Evolutionary conservation across 2,329 filamentous ascomycete genomes (phyloP).

Genomic region (Aspergillus unguis): DNA sequence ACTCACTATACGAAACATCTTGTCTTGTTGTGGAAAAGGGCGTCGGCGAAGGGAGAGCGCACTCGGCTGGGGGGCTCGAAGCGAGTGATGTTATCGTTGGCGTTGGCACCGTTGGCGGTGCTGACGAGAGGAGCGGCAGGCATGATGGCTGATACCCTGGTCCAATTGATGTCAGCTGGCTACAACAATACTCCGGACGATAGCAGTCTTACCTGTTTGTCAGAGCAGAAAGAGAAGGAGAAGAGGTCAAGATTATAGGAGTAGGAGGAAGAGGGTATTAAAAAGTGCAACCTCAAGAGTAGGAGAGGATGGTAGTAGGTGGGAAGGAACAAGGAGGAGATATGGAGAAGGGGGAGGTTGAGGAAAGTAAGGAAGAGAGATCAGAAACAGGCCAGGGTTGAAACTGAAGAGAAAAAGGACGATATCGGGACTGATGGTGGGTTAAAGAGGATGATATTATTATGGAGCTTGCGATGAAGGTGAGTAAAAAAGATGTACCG

Average conservation of each 20-base stretch:
- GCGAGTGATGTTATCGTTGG: conserved; percentile 98
- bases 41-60: conserved; percentile 82
- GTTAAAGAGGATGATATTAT: conserved; percentile 12
- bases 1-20: conserved; percentile 96
- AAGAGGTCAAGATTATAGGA: conserved; percentile 13
- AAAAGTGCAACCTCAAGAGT: conserved; percentile 7
- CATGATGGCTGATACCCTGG: conserved; percentile 48
- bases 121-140: conserved; percentile 50
- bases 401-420: conserved; percentile 15
- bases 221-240: conserved; percentile 4
- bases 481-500: conserved; percentile 10
- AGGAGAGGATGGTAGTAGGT: conserved; percentile 15
- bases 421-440: conserved; percentile 20
- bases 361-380: conserved; percentile 13
- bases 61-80: conserved; percentile 91
- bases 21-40: conserved; percentile 98
- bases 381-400: conserved; percentile 12
- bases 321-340: conserved; percentile 15
- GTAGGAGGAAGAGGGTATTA: conserved; percentile 26
- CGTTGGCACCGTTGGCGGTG: conserved; percentile 57
- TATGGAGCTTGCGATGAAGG: conserved; percentile 8
- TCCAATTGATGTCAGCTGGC: conserved; percentile 9
- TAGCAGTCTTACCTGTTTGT: conserved; percentile 16
- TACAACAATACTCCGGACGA: background rate
- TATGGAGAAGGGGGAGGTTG: conserved; percentile 13